Conservation (phyloP, 805 yeast species). For the Wickerhamomyces silvicola region DNA sequence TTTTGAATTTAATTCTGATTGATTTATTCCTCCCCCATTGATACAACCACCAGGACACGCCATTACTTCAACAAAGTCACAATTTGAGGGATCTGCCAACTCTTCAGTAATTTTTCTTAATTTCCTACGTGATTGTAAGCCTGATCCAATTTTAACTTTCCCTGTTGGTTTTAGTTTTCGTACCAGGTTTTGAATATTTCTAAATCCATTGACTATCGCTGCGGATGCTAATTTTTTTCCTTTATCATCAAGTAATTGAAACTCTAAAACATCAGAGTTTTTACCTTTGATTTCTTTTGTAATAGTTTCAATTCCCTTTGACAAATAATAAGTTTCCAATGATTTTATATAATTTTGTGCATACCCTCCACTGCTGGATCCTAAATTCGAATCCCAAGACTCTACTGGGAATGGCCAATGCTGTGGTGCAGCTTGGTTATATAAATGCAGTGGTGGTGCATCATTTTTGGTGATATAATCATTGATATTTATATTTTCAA, state of each 20-base stretch:
- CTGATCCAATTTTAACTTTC: constrained; percentile 20
- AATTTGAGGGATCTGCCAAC: constrained; percentile 37
- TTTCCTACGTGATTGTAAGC: constrained; percentile 20
- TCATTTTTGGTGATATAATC: constrained; percentile 16
- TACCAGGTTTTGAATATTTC: constrained; percentile 90
- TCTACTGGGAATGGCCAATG: constrained; percentile 54
- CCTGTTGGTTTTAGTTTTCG: constrained; percentile 47
- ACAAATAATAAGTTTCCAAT: constrained; percentile 24
- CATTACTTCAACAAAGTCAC: constrained; percentile 86
- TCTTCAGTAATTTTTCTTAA: constrained; percentile 10
- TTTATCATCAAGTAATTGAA: constrained; percentile 41
- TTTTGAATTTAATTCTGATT: constrained; percentile 17
- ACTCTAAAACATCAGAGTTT: constrained; percentile 67
- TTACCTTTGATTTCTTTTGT: constrained; percentile 51
- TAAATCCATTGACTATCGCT: constrained; percentile 80
- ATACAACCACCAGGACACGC: constrained; percentile 98
- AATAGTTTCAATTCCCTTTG: constrained; percentile 10
- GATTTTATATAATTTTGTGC: constrained; percentile 59
- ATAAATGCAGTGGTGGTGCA: constrained; percentile 20
- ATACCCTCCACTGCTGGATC: constrained; percentile 88
- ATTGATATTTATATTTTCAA: constrained; percentile 36
- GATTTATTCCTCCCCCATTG: constrained; percentile 87
- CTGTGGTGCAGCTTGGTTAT: constrained; percentile 40
- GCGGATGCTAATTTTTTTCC: constrained; percentile 43
- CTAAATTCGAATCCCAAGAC: constrained; percentile 70